Conservation (phyloP, 352 stramenopile genomes). For the Elongisporangium undulatum region DNA sequence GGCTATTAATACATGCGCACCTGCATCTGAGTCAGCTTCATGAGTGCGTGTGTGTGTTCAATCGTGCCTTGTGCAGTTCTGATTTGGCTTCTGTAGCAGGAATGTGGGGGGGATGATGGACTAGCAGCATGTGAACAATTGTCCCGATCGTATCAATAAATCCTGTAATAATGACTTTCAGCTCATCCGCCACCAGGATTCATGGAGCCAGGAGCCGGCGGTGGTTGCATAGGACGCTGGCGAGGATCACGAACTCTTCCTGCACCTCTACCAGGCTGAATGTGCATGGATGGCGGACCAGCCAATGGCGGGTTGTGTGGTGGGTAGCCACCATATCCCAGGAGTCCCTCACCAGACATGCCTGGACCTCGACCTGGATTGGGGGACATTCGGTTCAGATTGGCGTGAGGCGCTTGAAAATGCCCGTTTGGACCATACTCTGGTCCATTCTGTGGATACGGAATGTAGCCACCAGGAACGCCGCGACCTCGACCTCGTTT, state of each 20-base stretch:
- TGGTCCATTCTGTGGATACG: not conserved
- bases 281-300: constrained; percentile 1
- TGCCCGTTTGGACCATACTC: not conserved
- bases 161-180: not conserved
- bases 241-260: constrained; percentile 11
- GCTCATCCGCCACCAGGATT: not conserved
- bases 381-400: not conserved
- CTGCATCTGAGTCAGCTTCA: not conserved
- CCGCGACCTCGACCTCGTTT: not conserved
- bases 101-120: not conserved
- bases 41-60: not conserved
- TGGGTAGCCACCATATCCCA: not conserved
- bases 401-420: not conserved
- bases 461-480: not conserved
- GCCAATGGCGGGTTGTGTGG: not conserved
- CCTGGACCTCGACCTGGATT: not conserved
- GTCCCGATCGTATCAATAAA: not conserved
- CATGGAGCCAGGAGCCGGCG: not conserved
- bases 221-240: constrained; percentile 3
- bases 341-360: not conserved
- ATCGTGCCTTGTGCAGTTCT: not conserved
- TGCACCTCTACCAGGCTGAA: constrained; percentile 1
- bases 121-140: not conserved
- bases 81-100: too few species aligned
- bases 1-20: not conserved